Conservation (phyloP, 371 early-diverging fungal species). For the Mortierella sp. region DNA sequence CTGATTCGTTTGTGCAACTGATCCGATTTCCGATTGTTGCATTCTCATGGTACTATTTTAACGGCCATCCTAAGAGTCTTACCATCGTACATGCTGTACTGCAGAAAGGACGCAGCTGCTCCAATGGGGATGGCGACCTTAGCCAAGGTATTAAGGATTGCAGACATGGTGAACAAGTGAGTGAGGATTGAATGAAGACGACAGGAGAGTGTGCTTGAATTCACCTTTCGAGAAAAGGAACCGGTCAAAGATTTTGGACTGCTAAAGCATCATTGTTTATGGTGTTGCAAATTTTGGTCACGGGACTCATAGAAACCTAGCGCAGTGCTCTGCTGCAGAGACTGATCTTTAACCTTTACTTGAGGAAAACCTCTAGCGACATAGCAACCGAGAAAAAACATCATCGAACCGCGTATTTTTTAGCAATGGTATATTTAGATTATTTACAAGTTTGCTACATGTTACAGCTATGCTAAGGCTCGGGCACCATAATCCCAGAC, state of each 20-base stretch:
- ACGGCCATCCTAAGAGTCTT: constrained; percentile 41
- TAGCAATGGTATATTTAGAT: neutral
- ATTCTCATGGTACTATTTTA: neutral
- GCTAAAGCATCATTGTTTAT: neutral
- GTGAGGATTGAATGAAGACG: neutral
- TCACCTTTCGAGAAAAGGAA: no score
- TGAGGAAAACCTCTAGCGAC: no score
- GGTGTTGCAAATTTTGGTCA: neutral
- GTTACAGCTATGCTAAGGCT: neutral
- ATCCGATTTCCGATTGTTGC: neutral
- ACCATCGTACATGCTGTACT: constrained; percentile 95
- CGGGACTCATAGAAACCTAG: no score
- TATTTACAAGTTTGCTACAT: neutral
- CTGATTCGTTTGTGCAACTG: neutral
- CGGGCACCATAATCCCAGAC: constrained; percentile 81
- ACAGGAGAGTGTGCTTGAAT: no score
- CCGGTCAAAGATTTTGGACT: no score
- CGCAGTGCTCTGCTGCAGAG: no score
- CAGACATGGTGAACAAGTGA: constrained; percentile 34
- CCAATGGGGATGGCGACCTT: constrained; percentile 79
- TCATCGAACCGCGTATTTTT: no score
- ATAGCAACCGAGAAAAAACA: no score
- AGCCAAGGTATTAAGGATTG: constrained; percentile 67
- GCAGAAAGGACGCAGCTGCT: constrained; percentile 73
- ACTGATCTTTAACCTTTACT: no score